Conservation (phyloP, 1,284 basidiomycete genomes). For the Boletellus sp. region DNA sequence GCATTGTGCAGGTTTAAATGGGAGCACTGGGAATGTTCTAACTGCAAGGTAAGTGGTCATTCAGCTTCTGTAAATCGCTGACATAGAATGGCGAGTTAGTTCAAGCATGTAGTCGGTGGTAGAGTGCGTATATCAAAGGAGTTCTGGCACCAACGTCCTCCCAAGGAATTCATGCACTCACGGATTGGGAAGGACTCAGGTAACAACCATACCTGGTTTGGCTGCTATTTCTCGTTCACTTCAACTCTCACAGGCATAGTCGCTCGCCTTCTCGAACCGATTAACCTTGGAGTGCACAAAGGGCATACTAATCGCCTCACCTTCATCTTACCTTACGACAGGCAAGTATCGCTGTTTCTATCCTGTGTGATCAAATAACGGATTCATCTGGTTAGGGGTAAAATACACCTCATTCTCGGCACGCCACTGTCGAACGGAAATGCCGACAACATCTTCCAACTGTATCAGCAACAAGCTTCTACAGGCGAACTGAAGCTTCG, state of each 20-base stretch:
- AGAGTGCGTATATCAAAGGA: conserved; percentile 35
- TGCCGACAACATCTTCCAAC: conserved; percentile 53
- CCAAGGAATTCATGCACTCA: conserved; percentile 27
- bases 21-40: conserved; percentile 67
- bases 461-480: conserved; percentile 63
- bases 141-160: conserved; percentile 38
- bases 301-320: conserved; percentile 37
- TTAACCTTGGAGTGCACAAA: conserved; percentile 28
- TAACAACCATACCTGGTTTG: conserved; percentile 2
- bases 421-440: conserved; percentile 37
- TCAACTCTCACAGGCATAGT: conserved; percentile 32
- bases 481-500: conserved; percentile 55
- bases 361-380: background rate
- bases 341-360: conserved; percentile 32
- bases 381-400: conserved; percentile 43
- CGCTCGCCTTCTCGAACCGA: conserved; percentile 21
- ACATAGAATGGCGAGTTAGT: conserved; percentile 9
- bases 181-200: conserved; percentile 31
- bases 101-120: conserved; percentile 13
- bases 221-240: background rate
- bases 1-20: conserved; percentile 53
- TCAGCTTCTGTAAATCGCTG: background rate
- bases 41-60: conserved; percentile 36
- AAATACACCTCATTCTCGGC: conserved; percentile 57
- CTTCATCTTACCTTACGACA: conserved; percentile 46